Base-by-base conservation (phyloP, 768 basidiomycete genomes). In the Pulveroboletus sp. region DNA sequence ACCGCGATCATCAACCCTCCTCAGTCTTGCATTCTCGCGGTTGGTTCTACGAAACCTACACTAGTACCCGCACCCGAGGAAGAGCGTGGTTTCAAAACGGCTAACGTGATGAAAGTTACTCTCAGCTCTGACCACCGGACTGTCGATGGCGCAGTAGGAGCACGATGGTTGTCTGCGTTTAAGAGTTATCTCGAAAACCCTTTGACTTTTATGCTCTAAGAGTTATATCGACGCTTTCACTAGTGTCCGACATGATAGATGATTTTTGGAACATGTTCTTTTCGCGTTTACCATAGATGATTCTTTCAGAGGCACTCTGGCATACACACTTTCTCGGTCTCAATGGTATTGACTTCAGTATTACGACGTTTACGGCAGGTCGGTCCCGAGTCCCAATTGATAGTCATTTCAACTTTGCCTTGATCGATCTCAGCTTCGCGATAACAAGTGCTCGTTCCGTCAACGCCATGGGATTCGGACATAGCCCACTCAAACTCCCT, bases 1-100 rank as follows among this genome's bases (percentile, higher is more conserved):
- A 97, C 94, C 13, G 96, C 96, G 40, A 98, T 99, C 75, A 95
- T 99, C 81, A 99, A 99, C 78, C 83, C 89, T 13, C 96, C 96
- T 22, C 96, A 98, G 71, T 90, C 92, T 40, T 97, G 94, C 72
- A 99, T 98, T 63, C 85, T 99, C 53, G 96, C 96, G 38, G 83
- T 98, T 59, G 94, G 96, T 30, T 79, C 85, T 17, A 93, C 92
- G 16, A 79, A 83, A 66, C 79, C 89, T n/a, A 87, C 86, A 45
- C 73, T 98, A 14, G 83, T 93, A 17, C 86, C 90, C 29, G 93
- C 91, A 20, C 82, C 86, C 0, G 86, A 91, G 62, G 85, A 89
- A 57, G 92, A 93, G 65, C 92, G 88, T 64, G 96, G 95, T 34
- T 99, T 95, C 78, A 97, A 93, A 80, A 85, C 83, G 17, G 80